Conservation (phyloP, 345 rosid species). For the Corymbia maculata region DNA sequence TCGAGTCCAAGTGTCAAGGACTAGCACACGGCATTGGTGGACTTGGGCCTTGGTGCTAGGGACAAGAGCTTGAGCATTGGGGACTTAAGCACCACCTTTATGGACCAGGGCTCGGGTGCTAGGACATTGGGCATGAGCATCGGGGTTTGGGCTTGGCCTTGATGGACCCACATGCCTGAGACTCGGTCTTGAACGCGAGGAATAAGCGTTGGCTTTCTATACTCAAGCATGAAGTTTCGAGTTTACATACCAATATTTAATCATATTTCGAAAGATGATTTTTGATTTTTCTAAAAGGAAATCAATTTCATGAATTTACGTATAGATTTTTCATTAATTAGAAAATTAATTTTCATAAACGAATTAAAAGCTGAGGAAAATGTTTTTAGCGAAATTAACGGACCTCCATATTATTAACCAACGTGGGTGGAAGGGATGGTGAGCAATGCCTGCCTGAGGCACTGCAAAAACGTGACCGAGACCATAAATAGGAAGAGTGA, state of each 20-base stretch:
- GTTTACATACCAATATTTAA: fast-evolving
- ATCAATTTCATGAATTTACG: not conserved
- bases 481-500: not conserved
- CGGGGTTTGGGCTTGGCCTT: not conserved
- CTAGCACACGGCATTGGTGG: not conserved
- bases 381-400: not conserved
- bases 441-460: not conserved
- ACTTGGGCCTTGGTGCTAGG: not conserved
- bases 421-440: not conserved
- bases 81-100: not conserved
- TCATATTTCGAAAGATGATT: not conserved
- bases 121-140: not conserved
- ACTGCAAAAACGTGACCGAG: not conserved
- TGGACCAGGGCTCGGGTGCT: not conserved
- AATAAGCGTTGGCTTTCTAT: fast-evolving
- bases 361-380: not conserved
- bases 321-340: too few species aligned
- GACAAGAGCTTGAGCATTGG: not conserved
- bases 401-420: not conserved
- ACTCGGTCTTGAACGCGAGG: too few species aligned
- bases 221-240: too few species aligned
- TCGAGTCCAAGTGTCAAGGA: not conserved
- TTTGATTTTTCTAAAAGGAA: too few species aligned
- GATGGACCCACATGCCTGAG: not conserved
- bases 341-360: too few species aligned